Conservation (phyloP, 1,284 basidiomycete species). For the Schizopora paradoxa region DNA sequence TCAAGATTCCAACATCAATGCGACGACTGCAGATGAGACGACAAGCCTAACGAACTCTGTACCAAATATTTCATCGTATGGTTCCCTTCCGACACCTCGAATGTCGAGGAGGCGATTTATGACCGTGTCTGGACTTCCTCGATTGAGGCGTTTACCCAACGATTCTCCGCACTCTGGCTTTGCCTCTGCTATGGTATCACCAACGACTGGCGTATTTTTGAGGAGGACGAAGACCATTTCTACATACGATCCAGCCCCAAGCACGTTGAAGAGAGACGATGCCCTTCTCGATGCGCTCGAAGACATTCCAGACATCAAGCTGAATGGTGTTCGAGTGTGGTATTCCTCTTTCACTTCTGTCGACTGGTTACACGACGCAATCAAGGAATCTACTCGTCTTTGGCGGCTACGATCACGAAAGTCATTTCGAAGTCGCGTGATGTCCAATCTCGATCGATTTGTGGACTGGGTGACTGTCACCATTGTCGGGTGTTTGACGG, state of each 20-base stretch:
- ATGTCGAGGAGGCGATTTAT: slow-evolving; percentile 26
- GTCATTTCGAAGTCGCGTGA: slow-evolving; percentile 66
- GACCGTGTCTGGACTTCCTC: slow-evolving; percentile 31
- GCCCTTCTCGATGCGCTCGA: slow-evolving; percentile 31
- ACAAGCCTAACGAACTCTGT: slow-evolving; percentile 26
- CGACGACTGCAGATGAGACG: slow-evolving; percentile 18
- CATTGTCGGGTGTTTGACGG: slow-evolving; percentile 79
- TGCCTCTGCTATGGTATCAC: slow-evolving; percentile 29
- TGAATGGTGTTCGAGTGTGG: slow-evolving; percentile 89
- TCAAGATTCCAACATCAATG: slow-evolving; percentile 14
- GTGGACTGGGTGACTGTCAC: slow-evolving; percentile 92
- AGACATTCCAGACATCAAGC: slow-evolving; percentile 55
- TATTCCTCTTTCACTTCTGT: slow-evolving; percentile 82
- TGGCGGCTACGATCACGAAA: slow-evolving; percentile 61
- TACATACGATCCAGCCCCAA: slow-evolving; percentile 60
- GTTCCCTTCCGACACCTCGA: slow-evolving; percentile 38
- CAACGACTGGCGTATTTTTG: slow-evolving; percentile 37
- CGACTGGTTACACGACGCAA: slow-evolving; percentile 91
- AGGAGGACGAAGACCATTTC: slow-evolving; percentile 50
- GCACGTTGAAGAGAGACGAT: slow-evolving; percentile 27
- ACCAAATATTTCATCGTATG: slow-evolving; percentile 36
- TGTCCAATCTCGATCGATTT: slow-evolving; percentile 74
- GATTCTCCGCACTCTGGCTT: slow-evolving; percentile 24
- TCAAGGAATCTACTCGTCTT: slow-evolving; percentile 83
- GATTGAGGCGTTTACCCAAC: slow-evolving; percentile 30